phyloP scores from a whole-genome alignment of 192 early-diverging fungal species.

The Gaertneriomyces semiglobifer region DNA sequence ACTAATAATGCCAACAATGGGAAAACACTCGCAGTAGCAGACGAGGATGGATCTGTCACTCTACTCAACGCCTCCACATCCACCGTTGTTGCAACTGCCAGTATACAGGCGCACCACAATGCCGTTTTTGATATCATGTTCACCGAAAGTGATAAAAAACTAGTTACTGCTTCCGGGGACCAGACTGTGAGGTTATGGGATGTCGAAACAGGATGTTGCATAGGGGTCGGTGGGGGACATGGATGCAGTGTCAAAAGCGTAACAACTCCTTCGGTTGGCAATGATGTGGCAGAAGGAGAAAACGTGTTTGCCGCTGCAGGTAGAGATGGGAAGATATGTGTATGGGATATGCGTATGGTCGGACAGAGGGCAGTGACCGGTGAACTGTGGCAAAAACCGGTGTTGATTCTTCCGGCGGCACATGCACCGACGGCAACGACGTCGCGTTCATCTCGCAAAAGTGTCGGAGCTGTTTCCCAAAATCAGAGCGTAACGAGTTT shows the following conservation, averaged over 20 bases:
- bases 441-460: background rate
- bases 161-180: constrained; percentile 78
- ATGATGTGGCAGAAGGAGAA: constrained; percentile 5
- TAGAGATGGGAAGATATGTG: constrained; percentile 69
- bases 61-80: no score
- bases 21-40: constrained; percentile 60
- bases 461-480: background rate
- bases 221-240: constrained; percentile 65
- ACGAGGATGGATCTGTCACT: constrained; percentile 61
- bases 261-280: constrained; percentile 45
- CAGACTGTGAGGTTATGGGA: constrained; percentile 72
- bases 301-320: constrained; percentile 66
- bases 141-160: constrained; percentile 61
- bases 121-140: constrained; percentile 81
- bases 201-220: constrained; percentile 53
- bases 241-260: constrained; percentile 67
- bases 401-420: constrained; percentile 44
- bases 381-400: constrained; percentile 41
- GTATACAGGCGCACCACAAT: constrained; percentile 60
- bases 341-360: constrained; percentile 74
- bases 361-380: constrained; percentile 36
- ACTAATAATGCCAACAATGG: constrained; percentile 49
- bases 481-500: constrained; percentile 55
- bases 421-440: background rate
- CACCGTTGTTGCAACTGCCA: no score